Evolutionary conservation across 352 stramenopile species (phyloP).

Genomic region (Phytophthora hibernalis): DNA sequence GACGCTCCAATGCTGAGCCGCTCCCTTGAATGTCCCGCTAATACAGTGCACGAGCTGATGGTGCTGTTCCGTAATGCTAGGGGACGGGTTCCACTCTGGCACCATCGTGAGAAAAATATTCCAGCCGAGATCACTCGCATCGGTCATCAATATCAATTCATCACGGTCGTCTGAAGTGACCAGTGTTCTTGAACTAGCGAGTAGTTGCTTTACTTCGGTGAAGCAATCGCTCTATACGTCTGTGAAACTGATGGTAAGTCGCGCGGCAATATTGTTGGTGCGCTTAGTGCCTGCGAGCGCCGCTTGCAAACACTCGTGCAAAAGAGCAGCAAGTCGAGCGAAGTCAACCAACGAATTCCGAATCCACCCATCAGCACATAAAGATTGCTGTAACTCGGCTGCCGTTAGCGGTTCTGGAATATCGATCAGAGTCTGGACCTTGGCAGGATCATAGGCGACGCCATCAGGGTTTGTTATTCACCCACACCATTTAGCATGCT

Average conservation of each 20-base stretch:
- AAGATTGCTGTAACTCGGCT: constrained; percentile 5
- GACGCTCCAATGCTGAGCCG: background rate
- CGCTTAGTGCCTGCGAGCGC: constrained; percentile 1
- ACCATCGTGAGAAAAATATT: background rate
- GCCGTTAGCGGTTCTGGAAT: constrained; percentile 1
- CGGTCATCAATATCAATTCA: constrained; percentile 2
- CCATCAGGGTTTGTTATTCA: constrained; percentile 5
- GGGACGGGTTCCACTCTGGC: background rate
- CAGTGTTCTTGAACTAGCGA: background rate
- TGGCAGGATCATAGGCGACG: constrained; percentile 1
- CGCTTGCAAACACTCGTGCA: background rate
- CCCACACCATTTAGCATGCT: constrained; percentile 1
- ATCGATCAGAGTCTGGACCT: constrained; percentile 11
- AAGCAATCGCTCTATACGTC: background rate
- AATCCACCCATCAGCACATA: constrained; percentile 10
- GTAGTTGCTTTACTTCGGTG: constrained; percentile 4
- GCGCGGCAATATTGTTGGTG: constrained; percentile 1
- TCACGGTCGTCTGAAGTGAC: background rate
- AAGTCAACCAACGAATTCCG: constrained; percentile 6
- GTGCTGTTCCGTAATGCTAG: background rate
- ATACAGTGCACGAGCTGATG: background rate
- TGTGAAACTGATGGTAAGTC: background rate
- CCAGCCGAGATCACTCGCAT: background rate
- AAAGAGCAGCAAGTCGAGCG: constrained; percentile 8
- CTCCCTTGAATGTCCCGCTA: background rate